Percentiles rank a stretch among this genome's conserved stretches.
These are phyloP conservation scores for Phytophthora foliorum DNA, from an alignment of 352 stramenopile genomes.

Conservation along the genomic window DNA sequence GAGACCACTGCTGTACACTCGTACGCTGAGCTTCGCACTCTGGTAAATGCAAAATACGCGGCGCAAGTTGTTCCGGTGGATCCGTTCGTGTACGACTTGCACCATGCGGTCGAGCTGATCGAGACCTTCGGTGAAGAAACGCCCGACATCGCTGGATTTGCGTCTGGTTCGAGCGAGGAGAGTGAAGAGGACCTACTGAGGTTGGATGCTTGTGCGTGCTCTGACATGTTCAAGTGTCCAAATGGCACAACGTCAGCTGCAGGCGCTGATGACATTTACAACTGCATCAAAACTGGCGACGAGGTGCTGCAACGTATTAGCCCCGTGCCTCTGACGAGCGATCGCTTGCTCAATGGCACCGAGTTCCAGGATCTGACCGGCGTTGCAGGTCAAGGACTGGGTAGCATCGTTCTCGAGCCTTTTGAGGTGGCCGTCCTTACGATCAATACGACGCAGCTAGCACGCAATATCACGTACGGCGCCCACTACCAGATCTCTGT, in stretches of 20 bases:
- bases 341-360: constrained; percentile 62
- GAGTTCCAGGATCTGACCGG: constrained; percentile 87
- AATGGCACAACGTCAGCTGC: constrained; percentile 90
- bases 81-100: constrained; percentile 93
- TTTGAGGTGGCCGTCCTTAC: constrained; percentile 94
- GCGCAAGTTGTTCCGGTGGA: constrained; percentile 80
- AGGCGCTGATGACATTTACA: constrained; percentile 80
- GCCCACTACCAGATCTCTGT: constrained; percentile 96
- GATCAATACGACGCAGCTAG: constrained; percentile 92
- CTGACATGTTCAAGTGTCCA: constrained; percentile 94
- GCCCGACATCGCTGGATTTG: constrained; percentile 79
- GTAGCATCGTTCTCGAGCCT: constrained; percentile 81
- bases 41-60: constrained; percentile 57
- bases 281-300: constrained; percentile 92
- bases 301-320: constrained; percentile 92
- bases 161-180: constrained; percentile 32
- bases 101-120: constrained; percentile 88
- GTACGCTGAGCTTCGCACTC: constrained; percentile 82
- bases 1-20: constrained; percentile 64
- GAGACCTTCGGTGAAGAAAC: constrained; percentile 90
- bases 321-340: constrained; percentile 72
- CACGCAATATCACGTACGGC: constrained; percentile 96
- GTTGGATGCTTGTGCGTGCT: constrained; percentile 95
- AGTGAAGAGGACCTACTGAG: constrained; percentile 58
- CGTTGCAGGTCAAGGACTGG: constrained; percentile 54